Percentiles rank a stretch among this genome's conserved stretches.
phyloP scores from a whole-genome alignment of 768 basidiomycete genomes.

The Auriculariales sp. region DNA sequence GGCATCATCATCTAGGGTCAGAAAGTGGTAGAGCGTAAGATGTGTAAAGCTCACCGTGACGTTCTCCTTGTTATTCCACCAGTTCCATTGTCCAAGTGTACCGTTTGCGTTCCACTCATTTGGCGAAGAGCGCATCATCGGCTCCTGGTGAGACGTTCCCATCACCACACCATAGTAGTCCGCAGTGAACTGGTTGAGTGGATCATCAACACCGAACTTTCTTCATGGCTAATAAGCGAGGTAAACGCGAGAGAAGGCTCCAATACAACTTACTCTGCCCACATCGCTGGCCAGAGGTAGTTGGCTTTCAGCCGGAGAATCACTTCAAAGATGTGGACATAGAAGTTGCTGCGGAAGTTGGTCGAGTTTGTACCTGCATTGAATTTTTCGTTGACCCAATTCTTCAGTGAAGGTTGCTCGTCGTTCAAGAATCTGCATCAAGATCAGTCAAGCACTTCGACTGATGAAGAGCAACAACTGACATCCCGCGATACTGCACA shows the following conservation, averaged over 20 bases:
- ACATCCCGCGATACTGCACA: slow-evolving; percentile 53
- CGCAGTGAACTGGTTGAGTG: slow-evolving; percentile 45
- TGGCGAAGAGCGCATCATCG: slow-evolving; percentile 59
- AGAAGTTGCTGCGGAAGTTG: slow-evolving; percentile 43
- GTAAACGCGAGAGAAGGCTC: background rate
- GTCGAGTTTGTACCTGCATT: slow-evolving; percentile 48
- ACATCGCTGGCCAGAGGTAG: slow-evolving; percentile 48
- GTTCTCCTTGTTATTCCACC: slow-evolving; percentile 34
- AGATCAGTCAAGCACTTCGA: background rate
- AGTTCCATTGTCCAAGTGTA: slow-evolving; percentile 49
- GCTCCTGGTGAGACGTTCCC: slow-evolving; percentile 58
- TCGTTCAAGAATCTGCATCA: slow-evolving; percentile 44
- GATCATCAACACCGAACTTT: slow-evolving; percentile 44
- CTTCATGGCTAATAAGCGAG: background rate
- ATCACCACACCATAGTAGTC: slow-evolving; percentile 55
- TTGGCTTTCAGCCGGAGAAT: slow-evolving; percentile 54
- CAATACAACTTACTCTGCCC: slow-evolving; percentile 10
- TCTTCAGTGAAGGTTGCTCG: slow-evolving; percentile 56
- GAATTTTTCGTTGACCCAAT: slow-evolving; percentile 51
- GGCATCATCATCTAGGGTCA: too few species aligned
- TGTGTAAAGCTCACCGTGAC: slow-evolving; percentile 33
- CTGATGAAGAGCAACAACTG: slow-evolving; percentile 3
- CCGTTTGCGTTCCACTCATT: slow-evolving; percentile 48
- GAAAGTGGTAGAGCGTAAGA: too few species aligned
- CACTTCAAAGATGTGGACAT: slow-evolving; percentile 30